Evolutionary conservation across 345 rosid genomes (phyloP).

Genomic region (Psidium friedrichsthalianum): DNA sequence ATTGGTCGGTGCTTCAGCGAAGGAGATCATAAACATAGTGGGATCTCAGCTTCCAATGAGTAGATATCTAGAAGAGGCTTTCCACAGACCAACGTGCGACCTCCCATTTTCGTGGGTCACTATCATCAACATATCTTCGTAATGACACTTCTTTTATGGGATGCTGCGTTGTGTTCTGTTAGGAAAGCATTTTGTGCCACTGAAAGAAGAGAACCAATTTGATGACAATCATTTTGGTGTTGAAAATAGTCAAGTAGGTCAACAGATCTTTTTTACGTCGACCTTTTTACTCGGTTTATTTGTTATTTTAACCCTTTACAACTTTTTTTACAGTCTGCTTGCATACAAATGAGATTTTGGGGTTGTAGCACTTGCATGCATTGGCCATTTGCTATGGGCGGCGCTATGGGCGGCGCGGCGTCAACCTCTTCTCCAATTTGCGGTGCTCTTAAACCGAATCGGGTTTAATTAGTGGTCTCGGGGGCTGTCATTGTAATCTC

Average conservation of each 20-base stretch:
- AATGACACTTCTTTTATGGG: background rate
- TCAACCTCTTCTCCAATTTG: background rate
- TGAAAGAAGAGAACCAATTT: background rate
- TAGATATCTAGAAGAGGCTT: background rate
- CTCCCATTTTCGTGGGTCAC: background rate
- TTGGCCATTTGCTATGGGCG: background rate
- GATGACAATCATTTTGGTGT: background rate
- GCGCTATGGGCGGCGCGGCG: background rate
- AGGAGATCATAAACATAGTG: background rate
- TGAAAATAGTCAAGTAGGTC: background rate
- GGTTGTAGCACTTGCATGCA: background rate
- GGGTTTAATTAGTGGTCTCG: background rate
- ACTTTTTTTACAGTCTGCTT: background rate
- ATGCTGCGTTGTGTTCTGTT: background rate
- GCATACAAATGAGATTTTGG: background rate
- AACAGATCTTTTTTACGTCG: background rate
- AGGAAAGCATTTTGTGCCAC: background rate
- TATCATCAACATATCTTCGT: background rate
- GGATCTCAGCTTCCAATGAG: background rate
- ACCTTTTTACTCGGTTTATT: background rate
- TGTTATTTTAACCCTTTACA: background rate
- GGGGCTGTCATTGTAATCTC: background rate
- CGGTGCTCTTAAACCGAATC: background rate
- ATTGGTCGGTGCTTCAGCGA: background rate
- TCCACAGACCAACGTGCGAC: background rate